A percentile compares a stretch with the other conserved stretches of the same genome.
Evolutionary conservation across 1,139 yeast species (phyloP).

Genomic region (Meyerozyma smithsonii): DNA sequence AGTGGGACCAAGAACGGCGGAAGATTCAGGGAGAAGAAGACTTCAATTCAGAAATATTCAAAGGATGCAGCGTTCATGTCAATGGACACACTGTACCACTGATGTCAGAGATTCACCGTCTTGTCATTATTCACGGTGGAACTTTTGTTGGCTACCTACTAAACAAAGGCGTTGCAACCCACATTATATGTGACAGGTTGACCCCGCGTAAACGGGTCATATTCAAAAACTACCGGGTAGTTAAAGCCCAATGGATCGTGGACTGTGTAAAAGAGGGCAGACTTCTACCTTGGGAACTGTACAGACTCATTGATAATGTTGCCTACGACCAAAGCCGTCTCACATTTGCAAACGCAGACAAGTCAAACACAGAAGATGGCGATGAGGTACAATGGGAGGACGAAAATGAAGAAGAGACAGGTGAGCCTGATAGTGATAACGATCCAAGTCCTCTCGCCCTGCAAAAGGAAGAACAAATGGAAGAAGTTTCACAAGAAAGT

Average conservation of each 20-base stretch:
- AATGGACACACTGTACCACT: conserved; percentile 87
- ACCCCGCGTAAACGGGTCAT: conserved; percentile 72
- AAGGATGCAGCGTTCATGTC: conserved; percentile 63
- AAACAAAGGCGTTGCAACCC: conserved; percentile 74
- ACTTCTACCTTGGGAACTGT: conserved; percentile 66
- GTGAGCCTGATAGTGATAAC: conserved; percentile 4
- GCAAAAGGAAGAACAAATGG: conserved; percentile 10
- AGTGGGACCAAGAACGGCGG: conserved; percentile 44
- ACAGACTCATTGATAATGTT: conserved; percentile 47
- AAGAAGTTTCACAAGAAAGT: conserved; percentile 3
- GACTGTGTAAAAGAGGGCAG: conserved; percentile 50
- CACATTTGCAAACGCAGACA: conserved; percentile 11
- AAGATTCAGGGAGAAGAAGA: conserved; percentile 17
- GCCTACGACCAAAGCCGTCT: conserved; percentile 49
- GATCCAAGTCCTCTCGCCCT: conserved; percentile 17
- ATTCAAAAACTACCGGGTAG: conserved; percentile 67
- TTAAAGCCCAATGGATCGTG: conserved; percentile 76
- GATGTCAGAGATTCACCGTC: conserved; percentile 61
- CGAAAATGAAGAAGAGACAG: conserved; percentile 5
- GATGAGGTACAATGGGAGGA: conserved; percentile 7
- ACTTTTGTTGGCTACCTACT: conserved; percentile 61
- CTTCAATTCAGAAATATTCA: conserved; percentile 37
- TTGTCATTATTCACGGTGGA: conserved; percentile 80
- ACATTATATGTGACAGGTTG: conserved; percentile 72
- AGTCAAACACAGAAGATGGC: conserved; percentile 7